Evolutionary conservation across 805 yeast genomes (phyloP), one percentile per base, ranked within the genome.

Genomic region (Candida ovalis): DNA sequence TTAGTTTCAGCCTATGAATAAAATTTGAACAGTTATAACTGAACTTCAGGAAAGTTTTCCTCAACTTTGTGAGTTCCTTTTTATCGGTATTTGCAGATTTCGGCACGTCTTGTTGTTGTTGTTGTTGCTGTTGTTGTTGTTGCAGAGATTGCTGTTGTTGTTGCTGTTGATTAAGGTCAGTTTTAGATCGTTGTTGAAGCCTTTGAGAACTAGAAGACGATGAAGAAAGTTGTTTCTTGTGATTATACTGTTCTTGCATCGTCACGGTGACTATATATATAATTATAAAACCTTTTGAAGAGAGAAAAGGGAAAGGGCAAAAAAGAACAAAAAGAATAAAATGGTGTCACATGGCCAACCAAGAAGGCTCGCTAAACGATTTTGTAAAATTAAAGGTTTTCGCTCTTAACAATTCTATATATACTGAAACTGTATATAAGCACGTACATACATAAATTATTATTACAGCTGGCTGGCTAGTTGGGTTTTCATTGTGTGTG

Each of bases 21-120:
- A 72, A 52, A 44, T 63, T 51, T 39, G 74, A 67, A 58, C 76
- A 57, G 23, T 70, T 71, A 15, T 66, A 47, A 1, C 75, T 66
- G 8, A 78, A 57, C 45, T 67, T 72, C 47, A 69, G 64, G 40
- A 78, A 61, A 37, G 51, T 43, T 36, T 38, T 50, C 35, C 44
- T 56, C 21, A 53, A 24, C 48, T 45, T 51, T n/a, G 55, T 45
- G 8, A 58, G 58, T 30, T 50, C 51, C 37, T 41, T 43, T 15
- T 30, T 30, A 15, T 30, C 35, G 23, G 42, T 25, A 30, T 41
- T 36, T 30, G 35, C 5, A 30, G 35, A 25, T 4, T 28, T 40
- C 21, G n/a, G n/a, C n/a, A 10, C 22, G 38, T 35, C 38, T 18
- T 35, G 6, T 32, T 32, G 36, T 35, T 35, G 19, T n/a, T 17